These are phyloP conservation scores for Carex myosuroides DNA, from an alignment of 176 grass and related monocot species.

Conservation along the genomic window DNA sequence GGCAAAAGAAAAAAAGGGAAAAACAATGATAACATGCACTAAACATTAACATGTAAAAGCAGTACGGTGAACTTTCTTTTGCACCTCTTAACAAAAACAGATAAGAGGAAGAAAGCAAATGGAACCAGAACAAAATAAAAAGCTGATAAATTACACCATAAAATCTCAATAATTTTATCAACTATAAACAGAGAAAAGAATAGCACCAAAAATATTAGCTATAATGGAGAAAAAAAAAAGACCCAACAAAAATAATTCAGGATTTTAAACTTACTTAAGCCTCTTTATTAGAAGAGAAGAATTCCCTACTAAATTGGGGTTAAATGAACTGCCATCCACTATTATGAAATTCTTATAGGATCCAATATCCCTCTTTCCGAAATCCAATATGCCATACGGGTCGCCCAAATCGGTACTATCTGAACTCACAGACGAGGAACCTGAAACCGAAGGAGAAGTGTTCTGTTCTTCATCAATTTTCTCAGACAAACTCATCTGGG, in stretches of 20 bases:
- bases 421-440: slow-evolving; percentile 33
- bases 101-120: neutral
- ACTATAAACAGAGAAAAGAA: neutral
- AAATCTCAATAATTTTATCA: neutral
- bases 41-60: neutral
- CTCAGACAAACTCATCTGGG: slow-evolving; percentile 29
- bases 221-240: neutral
- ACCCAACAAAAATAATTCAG: neutral
- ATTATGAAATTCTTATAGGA: slow-evolving; percentile 56
- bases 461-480: slow-evolving; percentile 40
- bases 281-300: slow-evolving; percentile 44
- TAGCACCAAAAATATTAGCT: neutral
- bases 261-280: slow-evolving; percentile 53
- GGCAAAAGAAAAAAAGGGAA: neutral
- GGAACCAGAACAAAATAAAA: neutral
- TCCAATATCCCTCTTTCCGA: slow-evolving; percentile 65
- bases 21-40: slow-evolving; percentile 8
- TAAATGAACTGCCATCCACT: slow-evolving; percentile 45
- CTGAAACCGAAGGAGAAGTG: slow-evolving; percentile 54
- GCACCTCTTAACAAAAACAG: neutral
- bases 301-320: slow-evolving; percentile 29
- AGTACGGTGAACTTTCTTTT: neutral
- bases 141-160: neutral
- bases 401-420: slow-evolving; percentile 52
- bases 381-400: slow-evolving; percentile 70